Base-by-base conservation (phyloP, 352 stramenopile genomes). In the Phytophthora quininea region DNA sequence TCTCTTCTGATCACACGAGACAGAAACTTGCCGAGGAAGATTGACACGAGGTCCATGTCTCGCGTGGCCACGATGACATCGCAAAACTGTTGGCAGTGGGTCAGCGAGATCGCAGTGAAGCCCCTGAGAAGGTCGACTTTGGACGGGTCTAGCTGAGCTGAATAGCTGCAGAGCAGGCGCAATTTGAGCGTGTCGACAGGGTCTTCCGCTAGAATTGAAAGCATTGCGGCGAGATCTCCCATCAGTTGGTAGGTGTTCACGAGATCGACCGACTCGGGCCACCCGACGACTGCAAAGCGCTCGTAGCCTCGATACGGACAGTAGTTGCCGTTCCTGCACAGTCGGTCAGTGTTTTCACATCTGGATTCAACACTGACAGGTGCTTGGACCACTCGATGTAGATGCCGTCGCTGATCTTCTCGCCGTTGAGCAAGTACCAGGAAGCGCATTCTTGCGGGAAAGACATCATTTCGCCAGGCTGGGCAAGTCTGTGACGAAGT, bases 351-450 rank as follows among this genome's bases (percentile, higher is more conserved):
- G 43, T 55, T 43, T 67, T 43, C 15, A 58, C 61, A 4, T 30
- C 59, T 11, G 59, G 59, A 37, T 67, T 67, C 10, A 67, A 43
- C 24, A 61, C 60, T n/a, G 58, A 54, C 0, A 67, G 38, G 1
- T 12, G 27, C 5, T 38, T 43, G 32, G 59, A 55, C 50, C 40
- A 61, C 4, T 33, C 30, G 4, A 67, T 8, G 1, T 19, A 27
- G 43, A 14, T 45, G 30, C 40, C 42, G 30, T 45, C 32, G n/a
- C 59, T 43, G 4, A 67, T 40, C 14, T 49, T 35, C 33, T 61
- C 51, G 29, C 59, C 59, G 37, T 52, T 53, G 40, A 67, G 24
- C 2, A 51, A 47, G 42, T 61, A 56, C 42, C 59, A 67, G 1
- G 51, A 60, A 3, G 31, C 51, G 11, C 40, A 37, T 60, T 50